Conservation (phyloP, 306 rosid species). For the Dicorynia guianensis region DNA sequence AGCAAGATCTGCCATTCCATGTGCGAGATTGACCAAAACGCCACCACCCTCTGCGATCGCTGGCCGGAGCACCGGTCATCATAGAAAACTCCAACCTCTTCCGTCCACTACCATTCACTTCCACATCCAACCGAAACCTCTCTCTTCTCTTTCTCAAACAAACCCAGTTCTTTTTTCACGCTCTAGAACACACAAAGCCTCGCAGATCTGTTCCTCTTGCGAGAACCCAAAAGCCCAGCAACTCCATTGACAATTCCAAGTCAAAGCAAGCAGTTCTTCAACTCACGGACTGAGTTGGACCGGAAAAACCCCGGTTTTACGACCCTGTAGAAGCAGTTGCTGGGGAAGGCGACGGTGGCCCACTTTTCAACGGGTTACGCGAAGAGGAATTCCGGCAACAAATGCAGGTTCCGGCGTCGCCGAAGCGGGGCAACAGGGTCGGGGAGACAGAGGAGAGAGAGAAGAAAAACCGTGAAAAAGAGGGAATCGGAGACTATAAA, state of each 20-base stretch:
- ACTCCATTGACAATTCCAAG: constrained; percentile 52
- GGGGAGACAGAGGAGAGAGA: constrained; percentile 62
- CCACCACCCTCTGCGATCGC: constrained; percentile 96
- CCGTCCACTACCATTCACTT: constrained; percentile 78
- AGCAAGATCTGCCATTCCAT: constrained; percentile 99
- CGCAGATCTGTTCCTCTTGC: constrained; percentile 60
- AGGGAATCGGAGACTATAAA: constrained; percentile 54
- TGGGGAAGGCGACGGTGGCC: constrained; percentile 14
- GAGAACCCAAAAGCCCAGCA: constrained; percentile 41
- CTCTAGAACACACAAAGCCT: constrained; percentile 42
- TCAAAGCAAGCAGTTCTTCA: constrained; percentile 50
- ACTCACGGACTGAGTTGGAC: constrained; percentile 40
- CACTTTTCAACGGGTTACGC: neutral
- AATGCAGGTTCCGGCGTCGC: constrained; percentile 41
- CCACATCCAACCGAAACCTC: constrained; percentile 50
- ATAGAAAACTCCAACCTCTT: constrained; percentile 67
- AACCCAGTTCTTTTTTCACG: constrained; percentile 37
- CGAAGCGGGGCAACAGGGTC: constrained; percentile 34
- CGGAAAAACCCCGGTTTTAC: constrained; percentile 19
- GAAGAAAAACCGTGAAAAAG: constrained; percentile 46
- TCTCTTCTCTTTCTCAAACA: constrained; percentile 33
- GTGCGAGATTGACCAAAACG: constrained; percentile 70
- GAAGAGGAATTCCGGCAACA: constrained; percentile 33
- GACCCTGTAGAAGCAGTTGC: constrained; percentile 25
- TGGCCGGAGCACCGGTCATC: constrained; percentile 88